Base-by-base conservation (phyloP, 1,284 basidiomycete genomes). In the Austroboletus niveus region DNA sequence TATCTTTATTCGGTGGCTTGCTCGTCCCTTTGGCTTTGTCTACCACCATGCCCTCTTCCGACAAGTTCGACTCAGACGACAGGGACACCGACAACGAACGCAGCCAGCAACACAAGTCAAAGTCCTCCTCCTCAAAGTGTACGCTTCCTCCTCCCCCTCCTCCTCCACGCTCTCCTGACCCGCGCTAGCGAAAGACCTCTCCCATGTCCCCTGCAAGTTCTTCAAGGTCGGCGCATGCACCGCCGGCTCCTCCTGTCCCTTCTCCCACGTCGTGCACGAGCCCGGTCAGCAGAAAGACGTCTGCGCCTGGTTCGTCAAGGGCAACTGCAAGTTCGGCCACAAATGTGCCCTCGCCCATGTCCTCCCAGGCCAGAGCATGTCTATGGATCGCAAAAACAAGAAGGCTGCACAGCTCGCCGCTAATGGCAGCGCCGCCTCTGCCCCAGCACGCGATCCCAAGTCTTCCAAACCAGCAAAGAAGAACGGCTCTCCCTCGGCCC, bases 321-420 rank as follows among this genome's bases (percentile, higher is more conserved):
- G 96, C 3, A 96, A 92, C 72, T 99, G 96, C 80, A 96, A 96
- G 73, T 98, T 98, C 65, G 95, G 90, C 9, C 94, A 98, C 77
- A 98, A 98, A 68, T 98, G 95, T 61, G 93, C 94, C 5, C 81
- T 95, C 32, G 94, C 94, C 1, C 96, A 98, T 67, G 80, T 98
- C 48, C 78, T 96, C 4, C 95, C 95, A 4, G 96, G 95, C 5
- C 95, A 98, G 73, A 88, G 82, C 59, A 86, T 94, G 84, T 83
- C 89, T 11, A 97, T 98, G 92, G 96, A 99, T 69, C 78, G 95
- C 59, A 96, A 97, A 78, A 98, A 99, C 75, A 98, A 98, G 79
- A 94, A 96, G 65, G 90, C 92, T 10, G 93, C 94, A 1, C 95
- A 98, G 65, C 75, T 82, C 40, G 87, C 82, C 8, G 70, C 82